Evolutionary conservation across 257 asterid species (phyloP).

Genomic region (Apocynum venetum): DNA sequence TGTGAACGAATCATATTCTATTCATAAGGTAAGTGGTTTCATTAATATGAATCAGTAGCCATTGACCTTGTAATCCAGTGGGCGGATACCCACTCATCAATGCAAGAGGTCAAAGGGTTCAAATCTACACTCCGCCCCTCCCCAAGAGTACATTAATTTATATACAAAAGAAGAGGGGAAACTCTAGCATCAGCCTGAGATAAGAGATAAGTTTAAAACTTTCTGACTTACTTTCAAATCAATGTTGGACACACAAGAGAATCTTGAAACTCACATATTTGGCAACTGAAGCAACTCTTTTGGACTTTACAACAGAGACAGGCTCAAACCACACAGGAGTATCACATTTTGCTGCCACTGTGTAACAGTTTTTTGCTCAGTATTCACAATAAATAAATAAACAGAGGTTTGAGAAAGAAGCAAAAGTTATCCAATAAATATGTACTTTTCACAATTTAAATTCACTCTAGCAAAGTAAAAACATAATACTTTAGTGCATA

Average conservation of each 20-base stretch:
- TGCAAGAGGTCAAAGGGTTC: neutral
- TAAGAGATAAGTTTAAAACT: neutral
- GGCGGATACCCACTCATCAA: neutral
- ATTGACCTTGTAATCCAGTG: neutral
- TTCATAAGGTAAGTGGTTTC: neutral
- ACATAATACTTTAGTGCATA: neutral
- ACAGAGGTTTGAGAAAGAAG: neutral
- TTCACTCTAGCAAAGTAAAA: neutral
- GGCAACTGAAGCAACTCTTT: conserved; percentile 64
- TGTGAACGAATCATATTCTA: neutral
- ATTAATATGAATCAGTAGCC: neutral
- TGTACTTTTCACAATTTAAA: neutral
- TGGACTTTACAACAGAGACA: conserved; percentile 84
- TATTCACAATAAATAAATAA: neutral
- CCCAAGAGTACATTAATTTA: neutral
- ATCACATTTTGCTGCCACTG: conserved; percentile 75
- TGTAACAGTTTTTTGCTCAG: conserved; percentile 2
- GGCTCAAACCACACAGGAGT: conserved; percentile 94
- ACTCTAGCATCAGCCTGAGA: neutral
- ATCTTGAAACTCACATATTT: conserved; percentile 55
- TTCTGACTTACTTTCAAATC: conserved; percentile 7
- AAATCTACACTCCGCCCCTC: neutral
- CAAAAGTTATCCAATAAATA: neutral
- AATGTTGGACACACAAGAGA: conserved; percentile 1
- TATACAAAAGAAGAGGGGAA: neutral